These are phyloP conservation scores for Rhizopus arrhizus DNA, from an alignment of 371 early-diverging fungal species.

Conservation along the genomic window DNA sequence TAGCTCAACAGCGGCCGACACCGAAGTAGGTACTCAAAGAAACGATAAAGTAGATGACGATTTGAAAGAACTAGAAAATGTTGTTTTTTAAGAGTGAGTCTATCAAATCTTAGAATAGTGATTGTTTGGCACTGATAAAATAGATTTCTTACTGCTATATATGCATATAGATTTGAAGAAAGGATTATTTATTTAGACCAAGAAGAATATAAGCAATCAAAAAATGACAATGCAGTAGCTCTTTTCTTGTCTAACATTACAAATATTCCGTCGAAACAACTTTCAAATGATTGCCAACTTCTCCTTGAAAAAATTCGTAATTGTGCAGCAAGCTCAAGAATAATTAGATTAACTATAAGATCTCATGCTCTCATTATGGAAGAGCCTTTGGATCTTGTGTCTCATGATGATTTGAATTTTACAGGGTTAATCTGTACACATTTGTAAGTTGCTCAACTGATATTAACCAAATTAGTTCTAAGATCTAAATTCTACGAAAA, in stretches of 20 bases:
- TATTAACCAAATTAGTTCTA: not conserved
- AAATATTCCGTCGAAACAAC: conserved; percentile 4
- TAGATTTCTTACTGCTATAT: conserved; percentile 1
- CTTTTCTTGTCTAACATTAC: conserved; percentile 1
- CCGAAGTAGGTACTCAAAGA: not conserved
- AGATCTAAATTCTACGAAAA: not conserved
- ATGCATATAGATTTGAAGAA: conserved; percentile 2
- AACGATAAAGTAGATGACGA: conserved; percentile 3
- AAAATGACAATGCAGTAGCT: conserved; percentile 2
- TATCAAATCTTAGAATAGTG: conserved; percentile 1
- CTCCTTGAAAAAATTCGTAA: not conserved
- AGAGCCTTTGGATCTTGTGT: conserved; percentile 5
- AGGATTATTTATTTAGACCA: conserved; percentile 1
- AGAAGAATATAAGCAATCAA: conserved; percentile 2
- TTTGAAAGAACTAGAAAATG: conserved; percentile 4
- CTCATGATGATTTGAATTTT: conserved; percentile 11
- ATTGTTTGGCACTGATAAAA: conserved; percentile 4
- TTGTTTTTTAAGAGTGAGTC: conserved; percentile 1
- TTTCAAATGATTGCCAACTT: not conserved
- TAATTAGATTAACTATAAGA: conserved; percentile 5
- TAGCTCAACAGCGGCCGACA: not conserved
- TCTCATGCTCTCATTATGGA: not conserved
- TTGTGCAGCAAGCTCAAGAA: conserved; percentile 10
- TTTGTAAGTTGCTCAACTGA: conserved; percentile 9
- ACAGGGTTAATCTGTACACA: conserved; percentile 3